These are phyloP conservation scores for Kockiozyma suomiensis DNA, from an alignment of 805 yeast genomes.

Conservation along the genomic window DNA sequence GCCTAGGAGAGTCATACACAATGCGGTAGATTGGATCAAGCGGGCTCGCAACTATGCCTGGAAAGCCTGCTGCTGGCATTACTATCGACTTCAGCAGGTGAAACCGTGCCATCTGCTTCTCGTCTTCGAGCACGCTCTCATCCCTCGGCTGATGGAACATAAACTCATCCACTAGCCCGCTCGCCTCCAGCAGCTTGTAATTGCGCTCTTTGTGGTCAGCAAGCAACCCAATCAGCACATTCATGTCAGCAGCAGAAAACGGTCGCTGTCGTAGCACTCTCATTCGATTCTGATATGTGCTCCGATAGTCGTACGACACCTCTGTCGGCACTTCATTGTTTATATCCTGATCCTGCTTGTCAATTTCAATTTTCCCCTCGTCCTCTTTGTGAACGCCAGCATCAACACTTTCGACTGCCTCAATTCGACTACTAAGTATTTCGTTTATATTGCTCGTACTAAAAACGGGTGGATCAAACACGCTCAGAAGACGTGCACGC, in stretches of 20 bases:
- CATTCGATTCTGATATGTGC: constrained; percentile 13
- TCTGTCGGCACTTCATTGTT: background rate
- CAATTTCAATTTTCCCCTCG: background rate
- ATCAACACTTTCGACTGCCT: too few species aligned
- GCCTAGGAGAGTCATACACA: constrained; percentile 33
- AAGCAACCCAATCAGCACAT: constrained; percentile 5
- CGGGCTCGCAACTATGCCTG: constrained; percentile 30
- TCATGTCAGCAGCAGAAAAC: constrained; percentile 11
- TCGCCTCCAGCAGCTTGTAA: constrained; percentile 14
- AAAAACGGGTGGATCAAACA: constrained; percentile 25
- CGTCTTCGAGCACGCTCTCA: background rate
- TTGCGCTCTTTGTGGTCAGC: constrained; percentile 22
- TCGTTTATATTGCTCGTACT: background rate
- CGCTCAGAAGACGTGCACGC: constrained; percentile 19
- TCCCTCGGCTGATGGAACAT: constrained; percentile 18
- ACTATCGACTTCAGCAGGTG: constrained; percentile 24
- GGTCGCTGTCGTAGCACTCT: constrained; percentile 6
- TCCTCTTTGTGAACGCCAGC: background rate
- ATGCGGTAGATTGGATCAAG: constrained; percentile 31
- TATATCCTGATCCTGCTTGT: background rate
- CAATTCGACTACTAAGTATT: background rate
- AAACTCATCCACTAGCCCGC: constrained; percentile 16
- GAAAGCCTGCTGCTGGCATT: constrained; percentile 32
- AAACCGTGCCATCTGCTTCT: constrained; percentile 2
- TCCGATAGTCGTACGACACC: constrained; percentile 21